Base-by-base conservation (phyloP, 2,329 filamentous ascomycete genomes). In the Colletotrichum neosansevieriae region DNA sequence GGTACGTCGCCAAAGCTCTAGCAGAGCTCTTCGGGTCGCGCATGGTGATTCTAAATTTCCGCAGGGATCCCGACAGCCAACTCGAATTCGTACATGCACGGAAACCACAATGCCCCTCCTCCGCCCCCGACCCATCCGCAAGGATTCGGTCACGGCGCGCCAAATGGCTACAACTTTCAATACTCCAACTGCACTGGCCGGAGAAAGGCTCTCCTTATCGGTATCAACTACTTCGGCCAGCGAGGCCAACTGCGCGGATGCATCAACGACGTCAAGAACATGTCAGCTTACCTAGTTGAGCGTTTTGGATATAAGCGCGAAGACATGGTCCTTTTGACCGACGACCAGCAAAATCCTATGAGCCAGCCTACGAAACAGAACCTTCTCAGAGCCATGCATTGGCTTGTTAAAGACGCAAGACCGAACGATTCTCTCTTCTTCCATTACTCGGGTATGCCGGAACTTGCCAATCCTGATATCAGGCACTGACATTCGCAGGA, bases 261-360 rank as follows among this genome's bases (percentile, higher is more conserved):
- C 77, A 98, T 98, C 84, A 98, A 98, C 77, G 95, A 98, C 78
- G 95, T 98, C 49, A 93, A 94, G 81, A 98, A 98, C 83, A 97
- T 98, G 94, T 97, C 94, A 21, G 87, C 88, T 57, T 98, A 97
- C 77, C 84, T 98, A 67, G 93, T 93, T 71, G 89, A 94, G 79
- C 90, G 94, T 76, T 98, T 97, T 79, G 92, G 92, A 34, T 98
- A 98, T 79, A 94, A 94, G 81, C 86, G 94, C 67, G 95, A 98
- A 80, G 94, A 98, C 76, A 98, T 98, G 95, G 95, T 98, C 19
- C 91, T 96, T 70, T 86, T 98, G 77, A 98, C 95, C 44, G 95
- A 98, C 77, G 95, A 98, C 78, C 94, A 98, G 82, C 94, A 97
- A 78, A 97, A 97, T 74, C 93, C 94, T 29, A 97, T 98, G 92